Percentiles rank a stretch among this genome's conserved stretches.
phyloP scores from a whole-genome alignment of 192 early-diverging fungal species.

The Phlyctochytrium planicorne region DNA sequence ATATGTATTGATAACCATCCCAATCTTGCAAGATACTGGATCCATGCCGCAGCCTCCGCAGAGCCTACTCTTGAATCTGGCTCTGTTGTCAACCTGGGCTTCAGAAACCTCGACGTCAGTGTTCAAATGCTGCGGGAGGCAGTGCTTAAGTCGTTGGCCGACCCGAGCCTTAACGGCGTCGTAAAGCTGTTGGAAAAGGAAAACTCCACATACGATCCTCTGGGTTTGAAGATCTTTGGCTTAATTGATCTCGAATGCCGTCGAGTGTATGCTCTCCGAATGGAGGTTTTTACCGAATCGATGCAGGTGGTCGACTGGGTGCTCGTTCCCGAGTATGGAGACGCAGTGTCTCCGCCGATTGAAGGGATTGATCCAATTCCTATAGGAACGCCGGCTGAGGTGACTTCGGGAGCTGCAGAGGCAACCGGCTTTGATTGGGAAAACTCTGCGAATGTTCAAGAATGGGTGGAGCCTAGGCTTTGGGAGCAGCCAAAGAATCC shows the following conservation, averaged over 20 bases:
- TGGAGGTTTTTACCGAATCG: not conserved
- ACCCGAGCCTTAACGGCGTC: not conserved
- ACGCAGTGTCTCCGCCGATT: not conserved
- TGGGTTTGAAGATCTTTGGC: not conserved
- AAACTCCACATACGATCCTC: not conserved
- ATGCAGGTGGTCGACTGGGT: not conserved
- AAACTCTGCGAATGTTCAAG: too few relatives aligned
- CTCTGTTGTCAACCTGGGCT: too few relatives aligned
- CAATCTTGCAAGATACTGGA: not conserved
- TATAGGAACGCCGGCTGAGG: too few relatives aligned
- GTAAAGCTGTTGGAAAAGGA: not conserved
- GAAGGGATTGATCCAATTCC: too few relatives aligned
- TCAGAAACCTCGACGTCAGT: not conserved
- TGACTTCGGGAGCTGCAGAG: too few relatives aligned
- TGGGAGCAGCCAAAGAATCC: too few relatives aligned
- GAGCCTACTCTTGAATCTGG: too few relatives aligned
- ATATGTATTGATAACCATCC: not conserved
- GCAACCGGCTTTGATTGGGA: too few relatives aligned
- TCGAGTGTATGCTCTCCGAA: not conserved
- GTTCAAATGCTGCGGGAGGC: not conserved
- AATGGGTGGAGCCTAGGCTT: too few relatives aligned
- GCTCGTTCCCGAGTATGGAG: not conserved
- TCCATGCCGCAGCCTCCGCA: not conserved
- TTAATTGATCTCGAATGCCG: not conserved
- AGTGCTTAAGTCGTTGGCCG: not conserved